Percentiles rank a stretch among this genome's conserved stretches.
Evolutionary conservation across 1,139 yeast species (phyloP).

Genomic region (Candida sp.): DNA sequence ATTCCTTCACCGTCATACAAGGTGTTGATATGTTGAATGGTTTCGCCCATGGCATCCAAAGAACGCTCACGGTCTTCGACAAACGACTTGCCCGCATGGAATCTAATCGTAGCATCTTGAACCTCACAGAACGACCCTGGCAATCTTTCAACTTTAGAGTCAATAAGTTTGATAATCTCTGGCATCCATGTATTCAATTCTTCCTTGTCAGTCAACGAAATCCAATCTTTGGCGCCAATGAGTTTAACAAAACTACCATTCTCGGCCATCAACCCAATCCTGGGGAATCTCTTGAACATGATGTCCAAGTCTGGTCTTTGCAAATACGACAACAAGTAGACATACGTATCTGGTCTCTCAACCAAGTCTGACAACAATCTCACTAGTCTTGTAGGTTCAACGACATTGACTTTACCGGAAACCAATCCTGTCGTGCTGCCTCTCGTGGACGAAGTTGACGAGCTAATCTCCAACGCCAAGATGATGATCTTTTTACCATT

Average conservation of each 20-base stretch:
- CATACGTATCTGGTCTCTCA: slow-evolving; percentile 56
- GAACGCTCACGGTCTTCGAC: slow-evolving; percentile 71
- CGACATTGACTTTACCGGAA: slow-evolving; percentile 31
- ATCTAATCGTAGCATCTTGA: slow-evolving; percentile 76
- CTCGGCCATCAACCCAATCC: slow-evolving; percentile 86
- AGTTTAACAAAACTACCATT: slow-evolving; percentile 79
- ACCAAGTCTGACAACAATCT: slow-evolving; percentile 53
- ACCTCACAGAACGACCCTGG: slow-evolving; percentile 79
- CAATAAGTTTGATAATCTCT: slow-evolving; percentile 60
- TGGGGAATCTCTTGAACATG: slow-evolving; percentile 67
- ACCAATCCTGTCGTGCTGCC: slow-evolving; percentile 17
- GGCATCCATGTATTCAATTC: slow-evolving; percentile 65
- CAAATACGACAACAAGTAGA: slow-evolving; percentile 73
- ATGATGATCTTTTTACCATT: slow-evolving; percentile 53
- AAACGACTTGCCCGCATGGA: slow-evolving; percentile 68
- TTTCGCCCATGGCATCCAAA: slow-evolving; percentile 76
- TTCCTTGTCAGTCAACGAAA: slow-evolving; percentile 58
- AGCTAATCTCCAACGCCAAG: slow-evolving; percentile 55
- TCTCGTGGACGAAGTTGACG: slow-evolving; percentile 26
- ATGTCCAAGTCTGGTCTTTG: slow-evolving; percentile 68
- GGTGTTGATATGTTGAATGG: slow-evolving; percentile 84
- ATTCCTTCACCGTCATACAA: slow-evolving; percentile 66
- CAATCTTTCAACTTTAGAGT: slow-evolving; percentile 74
- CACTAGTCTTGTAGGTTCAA: slow-evolving; percentile 54
- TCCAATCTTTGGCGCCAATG: slow-evolving; percentile 63